Evolutionary conservation across 2,329 filamentous ascomycete genomes (phyloP), one percentile per base, ranked within the genome.

Genomic region (Gliomastix tumulicola): DNA sequence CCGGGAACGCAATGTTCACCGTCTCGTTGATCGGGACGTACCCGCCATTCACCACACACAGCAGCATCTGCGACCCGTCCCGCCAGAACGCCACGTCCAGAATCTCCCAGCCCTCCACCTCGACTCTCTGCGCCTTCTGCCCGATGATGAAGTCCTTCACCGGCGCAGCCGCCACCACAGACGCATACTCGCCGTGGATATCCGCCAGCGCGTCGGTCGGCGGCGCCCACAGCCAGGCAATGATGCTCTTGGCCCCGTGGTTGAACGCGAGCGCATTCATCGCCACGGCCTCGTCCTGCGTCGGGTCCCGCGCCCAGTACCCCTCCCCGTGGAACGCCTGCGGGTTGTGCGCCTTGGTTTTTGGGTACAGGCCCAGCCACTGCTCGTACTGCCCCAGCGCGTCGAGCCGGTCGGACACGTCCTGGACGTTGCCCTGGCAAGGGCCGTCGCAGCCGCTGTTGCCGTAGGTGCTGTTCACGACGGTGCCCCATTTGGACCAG

Each of bases 381-480:
- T 30, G 10, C 41, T 68, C 65, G 45, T 69, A 62, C 11, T 25
- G 41, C 1, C 45, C 36, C 17, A 68, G 43, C 33, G 56, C 55
- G 36, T 69, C 63, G 25, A 70, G 47, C 1, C 68, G 56, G 11
- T 40, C 32, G 2, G 60, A 25, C 0, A 80, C 68, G 46, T 82
- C 76, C 16, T 63, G 57, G 15, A 79, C 59, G n/a, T 50, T 51
- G 35, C 71, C 73, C 3, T 53, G 44, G 51, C 77, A 82, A n/a
- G n/a, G n/a, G 52, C 74, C 69, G 49, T 82, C 77, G 53, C 78
- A 82, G 8, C 76, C 77, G 55, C 76, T 79, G 56, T 74, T 71
- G 42, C 76, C 76, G 36, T 78, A 72, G 0, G 76, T 80, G 4
- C 56, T 41, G 52, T 80, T 81, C 50, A 72, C 77, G 0, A 55